A percentile compares a stretch with the other conserved stretches of the same genome.
These are phyloP conservation scores for Collybiopsis confluens DNA, from an alignment of 768 basidiomycete genomes.

Conservation along the genomic window DNA sequence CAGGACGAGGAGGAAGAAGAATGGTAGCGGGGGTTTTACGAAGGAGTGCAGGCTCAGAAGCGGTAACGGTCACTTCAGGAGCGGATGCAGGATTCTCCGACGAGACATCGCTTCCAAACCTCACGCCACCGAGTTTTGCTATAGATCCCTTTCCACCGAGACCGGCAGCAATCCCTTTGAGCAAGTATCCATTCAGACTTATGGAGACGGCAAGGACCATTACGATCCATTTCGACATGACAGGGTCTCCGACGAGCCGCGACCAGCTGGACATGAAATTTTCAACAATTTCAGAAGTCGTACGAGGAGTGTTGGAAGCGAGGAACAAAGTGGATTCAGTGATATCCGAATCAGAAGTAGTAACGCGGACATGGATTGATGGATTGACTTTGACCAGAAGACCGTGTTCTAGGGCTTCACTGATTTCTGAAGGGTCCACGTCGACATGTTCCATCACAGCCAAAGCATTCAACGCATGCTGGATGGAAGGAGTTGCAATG, in stretches of 20 bases:
- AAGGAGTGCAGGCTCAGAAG: neutral
- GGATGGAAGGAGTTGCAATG: constrained; percentile 57
- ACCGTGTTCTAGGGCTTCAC: constrained; percentile 21
- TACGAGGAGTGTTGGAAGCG: neutral
- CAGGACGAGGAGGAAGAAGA: constrained; percentile 11
- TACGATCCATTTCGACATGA: constrained; percentile 94
- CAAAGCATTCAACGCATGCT: constrained; percentile 54
- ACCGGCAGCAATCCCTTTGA: constrained; percentile 78
- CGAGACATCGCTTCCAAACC: constrained; percentile 17
- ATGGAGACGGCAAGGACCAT: constrained; percentile 81
- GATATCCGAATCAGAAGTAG: constrained; percentile 19
- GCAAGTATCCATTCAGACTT: constrained; percentile 86
- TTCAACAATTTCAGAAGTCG: constrained; percentile 59
- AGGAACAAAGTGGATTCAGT: constrained; percentile 1
- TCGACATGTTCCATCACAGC: constrained; percentile 24
- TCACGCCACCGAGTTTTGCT: constrained; percentile 17
- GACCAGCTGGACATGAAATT: constrained; percentile 91
- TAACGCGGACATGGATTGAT: constrained; percentile 51
- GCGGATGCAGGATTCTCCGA: constrained; percentile 19
- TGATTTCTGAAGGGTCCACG: neutral
- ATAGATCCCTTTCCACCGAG: constrained; percentile 21
- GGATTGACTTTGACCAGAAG: constrained; percentile 60
- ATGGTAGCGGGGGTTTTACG: neutral
- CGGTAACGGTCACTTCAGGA: constrained; percentile 19
- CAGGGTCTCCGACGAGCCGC: constrained; percentile 86